Evolutionary conservation across 1,284 basidiomycete species (phyloP).

Genomic region (Schizopora paradoxa): DNA sequence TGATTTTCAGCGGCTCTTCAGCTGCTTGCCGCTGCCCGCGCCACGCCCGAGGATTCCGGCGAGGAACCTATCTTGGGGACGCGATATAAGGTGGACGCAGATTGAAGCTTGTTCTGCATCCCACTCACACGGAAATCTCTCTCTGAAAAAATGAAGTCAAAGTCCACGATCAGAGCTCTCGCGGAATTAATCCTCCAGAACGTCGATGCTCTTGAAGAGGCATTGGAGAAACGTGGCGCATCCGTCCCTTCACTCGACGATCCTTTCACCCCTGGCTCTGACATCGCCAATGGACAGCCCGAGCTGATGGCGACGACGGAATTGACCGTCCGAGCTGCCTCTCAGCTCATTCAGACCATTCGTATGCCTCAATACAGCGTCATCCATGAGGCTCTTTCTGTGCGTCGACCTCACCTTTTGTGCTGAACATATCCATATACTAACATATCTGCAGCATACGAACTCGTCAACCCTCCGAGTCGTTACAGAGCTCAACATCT

Average conservation of each 20-base stretch:
- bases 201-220: not conserved
- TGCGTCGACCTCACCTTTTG: not conserved
- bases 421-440: not conserved
- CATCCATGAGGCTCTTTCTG: not conserved
- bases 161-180: not conserved
- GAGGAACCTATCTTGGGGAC: too few relatives aligned
- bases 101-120: too few relatives aligned
- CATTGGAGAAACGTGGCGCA: not conserved
- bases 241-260: constrained; percentile 4
- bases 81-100: too few relatives aligned
- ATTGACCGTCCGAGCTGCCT: not conserved
- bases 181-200: not conserved
- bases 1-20: too few relatives aligned
- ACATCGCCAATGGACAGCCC: not conserved
- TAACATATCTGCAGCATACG: not conserved
- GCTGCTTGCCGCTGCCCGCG: too few relatives aligned
- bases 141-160: too few relatives aligned
- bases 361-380: not conserved
- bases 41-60: too few relatives aligned
- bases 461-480: not conserved
- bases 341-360: not conserved
- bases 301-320: not conserved
- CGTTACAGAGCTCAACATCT: not conserved
- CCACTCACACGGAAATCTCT: too few relatives aligned
- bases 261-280: constrained; percentile 6